A percentile compares a stretch with the other conserved stretches of the same genome.
These are phyloP conservation scores for Cladosporium sp. DNA, from an alignment of 2,329 filamentous ascomycete genomes.

Conservation along the genomic window DNA sequence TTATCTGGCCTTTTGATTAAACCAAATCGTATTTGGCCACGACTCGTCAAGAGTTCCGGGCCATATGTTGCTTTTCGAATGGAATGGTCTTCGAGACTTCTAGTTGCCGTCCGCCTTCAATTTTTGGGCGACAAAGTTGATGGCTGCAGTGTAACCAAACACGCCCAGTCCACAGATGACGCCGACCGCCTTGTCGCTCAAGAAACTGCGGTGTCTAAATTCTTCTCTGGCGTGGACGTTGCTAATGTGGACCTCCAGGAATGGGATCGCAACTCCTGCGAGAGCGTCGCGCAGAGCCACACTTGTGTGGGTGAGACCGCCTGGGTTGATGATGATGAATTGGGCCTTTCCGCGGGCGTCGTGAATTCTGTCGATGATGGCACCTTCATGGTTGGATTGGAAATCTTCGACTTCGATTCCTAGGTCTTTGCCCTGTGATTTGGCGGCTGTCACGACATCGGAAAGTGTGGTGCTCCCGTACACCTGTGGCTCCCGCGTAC, in stretches of 20 bases:
- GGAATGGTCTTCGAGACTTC: neutral
- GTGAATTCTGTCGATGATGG: slow-evolving; percentile 73
- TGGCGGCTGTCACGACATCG: slow-evolving; percentile 58
- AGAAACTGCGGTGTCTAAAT: slow-evolving; percentile 69
- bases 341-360: slow-evolving; percentile 61
- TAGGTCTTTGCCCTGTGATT: slow-evolving; percentile 53
- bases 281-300: slow-evolving; percentile 76
- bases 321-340: slow-evolving; percentile 74
- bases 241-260: slow-evolving; percentile 75
- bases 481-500: slow-evolving; percentile 70
- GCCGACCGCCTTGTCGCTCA: slow-evolving; percentile 74
- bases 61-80: neutral
- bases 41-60: neutral
- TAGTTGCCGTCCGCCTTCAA: slow-evolving; percentile 23
- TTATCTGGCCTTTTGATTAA: neutral
- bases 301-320: slow-evolving; percentile 73
- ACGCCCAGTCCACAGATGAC: slow-evolving; percentile 68
- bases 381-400: slow-evolving; percentile 79
- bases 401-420: slow-evolving; percentile 59
- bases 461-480: slow-evolving; percentile 71
- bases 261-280: slow-evolving; percentile 68
- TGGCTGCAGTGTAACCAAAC: slow-evolving; percentile 51
- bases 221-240: slow-evolving; percentile 73
- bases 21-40: neutral
- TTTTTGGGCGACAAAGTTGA: slow-evolving; percentile 44